Conservation (phyloP, 2,329 filamentous ascomycete genomes). For the Cercospora zeina region DNA sequence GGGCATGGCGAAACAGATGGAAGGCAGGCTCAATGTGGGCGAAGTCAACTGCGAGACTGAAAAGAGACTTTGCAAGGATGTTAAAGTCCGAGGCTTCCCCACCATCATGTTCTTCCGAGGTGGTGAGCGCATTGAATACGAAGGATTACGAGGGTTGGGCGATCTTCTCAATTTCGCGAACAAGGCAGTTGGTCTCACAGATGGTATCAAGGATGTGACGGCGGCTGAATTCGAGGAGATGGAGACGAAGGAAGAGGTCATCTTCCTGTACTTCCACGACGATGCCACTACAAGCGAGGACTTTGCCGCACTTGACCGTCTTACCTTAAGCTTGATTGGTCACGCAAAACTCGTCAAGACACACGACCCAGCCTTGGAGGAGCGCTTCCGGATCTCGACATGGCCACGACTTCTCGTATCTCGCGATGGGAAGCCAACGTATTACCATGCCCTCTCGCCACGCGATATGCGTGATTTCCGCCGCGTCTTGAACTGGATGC, state of each 20-base stretch:
- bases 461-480: slow-evolving; percentile 88
- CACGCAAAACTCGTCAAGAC: slow-evolving; percentile 93
- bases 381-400: slow-evolving; percentile 91
- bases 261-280: slow-evolving; percentile 98
- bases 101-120: slow-evolving; percentile 92
- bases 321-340: slow-evolving; percentile 85
- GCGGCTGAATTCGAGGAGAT: slow-evolving; percentile 73
- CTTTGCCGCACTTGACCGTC: slow-evolving; percentile 80
- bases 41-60: slow-evolving; percentile 95
- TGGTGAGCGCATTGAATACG: slow-evolving; percentile 88
- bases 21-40: slow-evolving; percentile 83
- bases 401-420: slow-evolving; percentile 93
- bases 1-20: slow-evolving; percentile 87
- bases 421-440: slow-evolving; percentile 82
- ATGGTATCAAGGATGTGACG: slow-evolving; percentile 78
- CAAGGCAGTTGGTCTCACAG: slow-evolving; percentile 75
- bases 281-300: slow-evolving; percentile 91
- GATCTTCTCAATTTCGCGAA: slow-evolving; percentile 86
- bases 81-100: slow-evolving; percentile 74
- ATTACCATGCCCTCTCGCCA: slow-evolving; percentile 84
- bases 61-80: slow-evolving; percentile 87
- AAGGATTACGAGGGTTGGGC: slow-evolving; percentile 84
- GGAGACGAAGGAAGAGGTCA: slow-evolving; percentile 90
- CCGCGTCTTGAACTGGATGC: slow-evolving; percentile 87
- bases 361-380: slow-evolving; percentile 69